phyloP scores from a whole-genome alignment of 768 basidiomycete genomes.

The Pholiota microspora region DNA sequence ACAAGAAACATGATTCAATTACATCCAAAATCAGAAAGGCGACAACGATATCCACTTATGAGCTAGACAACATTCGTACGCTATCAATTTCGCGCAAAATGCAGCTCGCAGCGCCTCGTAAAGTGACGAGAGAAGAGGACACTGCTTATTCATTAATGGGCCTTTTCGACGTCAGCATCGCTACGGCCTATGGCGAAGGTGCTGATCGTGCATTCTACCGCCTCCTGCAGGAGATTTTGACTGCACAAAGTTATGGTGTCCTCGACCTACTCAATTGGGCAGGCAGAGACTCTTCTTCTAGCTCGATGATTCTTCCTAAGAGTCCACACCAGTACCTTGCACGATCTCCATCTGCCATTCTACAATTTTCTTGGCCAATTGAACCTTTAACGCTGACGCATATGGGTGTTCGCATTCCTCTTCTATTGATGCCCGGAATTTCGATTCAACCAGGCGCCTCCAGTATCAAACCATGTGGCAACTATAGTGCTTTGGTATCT shows the following conservation, averaged over 20 bases:
- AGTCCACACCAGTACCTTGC: background rate
- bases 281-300: background rate
- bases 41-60: background rate
- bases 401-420: too few species aligned
- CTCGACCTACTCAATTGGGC: background rate
- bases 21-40: background rate
- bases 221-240: background rate
- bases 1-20: background rate
- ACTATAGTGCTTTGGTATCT: too few species aligned
- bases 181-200: background rate
- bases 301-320: background rate
- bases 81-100: background rate
- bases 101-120: background rate
- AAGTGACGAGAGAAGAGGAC: background rate
- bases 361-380: background rate
- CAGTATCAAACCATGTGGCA: too few species aligned
- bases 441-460: too few species aligned
- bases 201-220: background rate
- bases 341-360: background rate
- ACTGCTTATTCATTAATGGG: background rate
- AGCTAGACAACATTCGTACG: background rate
- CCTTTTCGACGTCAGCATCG: background rate
- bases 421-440: too few species aligned
- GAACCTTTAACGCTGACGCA: background rate
- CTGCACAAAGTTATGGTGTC: background rate